Evolutionary conservation across 2,329 filamentous ascomycete genomes (phyloP).

Genomic region (Alternaria longipes): DNA sequence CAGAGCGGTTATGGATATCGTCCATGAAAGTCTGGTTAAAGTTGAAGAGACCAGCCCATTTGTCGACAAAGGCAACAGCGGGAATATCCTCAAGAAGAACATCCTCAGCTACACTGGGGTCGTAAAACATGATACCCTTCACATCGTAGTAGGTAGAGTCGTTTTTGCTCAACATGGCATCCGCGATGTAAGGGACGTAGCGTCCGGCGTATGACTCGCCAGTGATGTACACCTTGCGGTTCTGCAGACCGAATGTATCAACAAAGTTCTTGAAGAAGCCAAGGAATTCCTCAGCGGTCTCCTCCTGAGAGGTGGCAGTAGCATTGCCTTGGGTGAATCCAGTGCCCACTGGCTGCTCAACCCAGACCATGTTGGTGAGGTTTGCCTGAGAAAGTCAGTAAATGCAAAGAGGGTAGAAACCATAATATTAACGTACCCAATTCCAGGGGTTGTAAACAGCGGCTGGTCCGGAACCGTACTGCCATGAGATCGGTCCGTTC

Average conservation of each 20-base stretch:
- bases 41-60: slow-evolving; percentile 67
- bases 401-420: no score
- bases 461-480: slow-evolving; percentile 50
- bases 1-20: slow-evolving; percentile 61
- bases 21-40: slow-evolving; percentile 69
- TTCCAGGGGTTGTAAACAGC: slow-evolving; percentile 57
- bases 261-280: slow-evolving; percentile 84
- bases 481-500: slow-evolving; percentile 59
- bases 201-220: slow-evolving; percentile 77
- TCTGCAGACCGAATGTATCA: slow-evolving; percentile 71
- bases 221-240: slow-evolving; percentile 75
- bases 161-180: slow-evolving; percentile 74
- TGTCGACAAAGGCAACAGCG: slow-evolving; percentile 67
- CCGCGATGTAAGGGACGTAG: slow-evolving; percentile 73
- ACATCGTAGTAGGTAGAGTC: slow-evolving; percentile 74
- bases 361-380: slow-evolving; percentile 79
- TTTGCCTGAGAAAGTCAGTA: slow-evolving; percentile 31
- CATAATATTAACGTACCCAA: slow-evolving; percentile 37
- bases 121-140: slow-evolving; percentile 75
- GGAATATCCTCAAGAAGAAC: slow-evolving; percentile 62
- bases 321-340: slow-evolving; percentile 74
- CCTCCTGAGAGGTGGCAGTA: slow-evolving; percentile 71
- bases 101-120: slow-evolving; percentile 69
- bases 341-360: slow-evolving; percentile 73
- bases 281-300: slow-evolving; percentile 75